Evolutionary conservation across 164 flowering plant species (phyloP).

Genomic region (Aristolochia contorta): DNA sequence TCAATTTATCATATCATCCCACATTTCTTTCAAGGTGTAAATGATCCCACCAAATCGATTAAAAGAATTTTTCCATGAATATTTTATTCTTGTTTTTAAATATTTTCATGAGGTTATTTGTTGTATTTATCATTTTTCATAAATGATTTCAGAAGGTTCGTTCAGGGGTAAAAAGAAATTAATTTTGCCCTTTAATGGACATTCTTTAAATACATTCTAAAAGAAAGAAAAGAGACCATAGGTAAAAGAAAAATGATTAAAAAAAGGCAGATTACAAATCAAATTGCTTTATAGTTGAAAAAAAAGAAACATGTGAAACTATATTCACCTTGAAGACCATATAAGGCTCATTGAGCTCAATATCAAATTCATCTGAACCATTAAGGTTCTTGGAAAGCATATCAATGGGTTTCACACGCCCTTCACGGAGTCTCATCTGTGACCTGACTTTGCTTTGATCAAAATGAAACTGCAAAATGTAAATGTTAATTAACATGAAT

Average conservation of each 20-base stretch:
- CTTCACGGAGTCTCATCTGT: slow-evolving; percentile 81
- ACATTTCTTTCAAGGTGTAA: too few relatives aligned
- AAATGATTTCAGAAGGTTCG: too few relatives aligned
- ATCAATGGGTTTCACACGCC: slow-evolving; percentile 88
- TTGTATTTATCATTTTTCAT: too few relatives aligned
- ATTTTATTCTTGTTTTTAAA: too few relatives aligned
- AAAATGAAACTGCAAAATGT: slow-evolving; percentile 74
- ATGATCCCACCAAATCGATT: too few relatives aligned
- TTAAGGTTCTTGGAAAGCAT: slow-evolving; percentile 72
- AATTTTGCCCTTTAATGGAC: too few relatives aligned
- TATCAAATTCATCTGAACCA: slow-evolving; percentile 70
- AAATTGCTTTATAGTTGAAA: background rate
- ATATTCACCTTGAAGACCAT: slow-evolving; percentile 78
- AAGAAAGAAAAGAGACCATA: too few relatives aligned
- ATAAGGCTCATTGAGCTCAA: slow-evolving; percentile 88
- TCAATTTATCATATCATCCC: too few relatives aligned
- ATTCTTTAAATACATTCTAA: too few relatives aligned
- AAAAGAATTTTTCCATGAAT: too few relatives aligned
- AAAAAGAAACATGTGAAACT: background rate
- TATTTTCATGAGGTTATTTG: too few relatives aligned
- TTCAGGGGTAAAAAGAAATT: too few relatives aligned
- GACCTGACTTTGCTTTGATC: slow-evolving; percentile 97
- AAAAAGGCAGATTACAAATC: background rate
- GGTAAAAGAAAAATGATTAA: background rate
- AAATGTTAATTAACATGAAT: slow-evolving; percentile 5